phyloP scores from a whole-genome alignment of 148 eudicot species.

The Vaccinium myrtillus region DNA sequence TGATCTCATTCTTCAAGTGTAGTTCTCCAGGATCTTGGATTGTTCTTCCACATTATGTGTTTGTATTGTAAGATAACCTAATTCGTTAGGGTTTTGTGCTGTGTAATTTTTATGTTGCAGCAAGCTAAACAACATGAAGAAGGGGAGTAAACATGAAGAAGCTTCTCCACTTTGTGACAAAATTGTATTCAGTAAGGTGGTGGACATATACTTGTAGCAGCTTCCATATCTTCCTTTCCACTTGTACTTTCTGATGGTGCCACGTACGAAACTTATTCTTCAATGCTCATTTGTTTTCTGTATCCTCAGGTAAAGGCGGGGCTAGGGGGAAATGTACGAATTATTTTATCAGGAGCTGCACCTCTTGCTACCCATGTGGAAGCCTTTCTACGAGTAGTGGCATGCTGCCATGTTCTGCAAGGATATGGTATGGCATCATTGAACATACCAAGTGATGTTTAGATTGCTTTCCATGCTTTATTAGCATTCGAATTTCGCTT shows the following conservation, averaged over 20 bases:
- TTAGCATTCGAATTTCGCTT: not conserved
- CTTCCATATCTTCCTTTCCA: not conserved
- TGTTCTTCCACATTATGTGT: not conserved
- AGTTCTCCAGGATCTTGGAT: not conserved
- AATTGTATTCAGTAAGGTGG: constrained; percentile 86
- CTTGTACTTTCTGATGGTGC: not conserved
- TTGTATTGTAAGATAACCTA: not conserved
- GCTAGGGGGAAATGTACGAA: constrained; percentile 79
- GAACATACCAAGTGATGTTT: not conserved
- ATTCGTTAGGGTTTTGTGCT: not conserved
- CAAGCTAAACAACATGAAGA: constrained; percentile 70
- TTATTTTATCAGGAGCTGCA: constrained; percentile 96
- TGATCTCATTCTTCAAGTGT: not conserved
- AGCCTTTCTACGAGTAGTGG: constrained; percentile 78
- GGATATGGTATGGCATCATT: constrained; percentile 71
- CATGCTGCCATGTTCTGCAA: constrained; percentile 90
- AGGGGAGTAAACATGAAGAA: constrained; percentile 62
- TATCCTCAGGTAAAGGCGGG: constrained; percentile 74
- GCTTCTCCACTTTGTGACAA: constrained; percentile 80
- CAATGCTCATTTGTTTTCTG: not conserved
- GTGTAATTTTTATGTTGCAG: constrained; percentile 38
- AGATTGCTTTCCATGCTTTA: not conserved
- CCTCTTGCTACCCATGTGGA: constrained; percentile 95
- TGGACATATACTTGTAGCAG: constrained; percentile 12
- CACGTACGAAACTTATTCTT: not conserved